These are phyloP conservation scores for Backusella circina DNA, from an alignment of 192 early-diverging fungal species.

Conservation along the genomic window DNA sequence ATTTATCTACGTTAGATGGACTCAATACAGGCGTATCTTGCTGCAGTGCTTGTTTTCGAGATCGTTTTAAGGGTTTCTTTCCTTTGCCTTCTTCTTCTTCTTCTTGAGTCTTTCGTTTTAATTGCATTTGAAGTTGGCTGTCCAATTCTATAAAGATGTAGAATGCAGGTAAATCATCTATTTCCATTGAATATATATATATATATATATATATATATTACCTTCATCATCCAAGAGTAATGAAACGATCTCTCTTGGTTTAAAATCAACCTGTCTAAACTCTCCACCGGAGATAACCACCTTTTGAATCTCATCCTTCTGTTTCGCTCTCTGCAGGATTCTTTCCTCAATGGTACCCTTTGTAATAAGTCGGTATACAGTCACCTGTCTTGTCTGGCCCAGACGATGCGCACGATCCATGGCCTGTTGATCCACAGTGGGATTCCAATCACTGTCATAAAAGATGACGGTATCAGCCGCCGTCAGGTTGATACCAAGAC, in stretches of 20 bases:
- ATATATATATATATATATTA: too few relatives aligned
- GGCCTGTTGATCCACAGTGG: slow-evolving; percentile 88
- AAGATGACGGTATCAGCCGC: slow-evolving; percentile 88
- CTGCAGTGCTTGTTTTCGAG: slow-evolving; percentile 7
- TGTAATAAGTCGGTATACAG: slow-evolving; percentile 81
- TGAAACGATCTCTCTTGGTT: slow-evolving; percentile 86
- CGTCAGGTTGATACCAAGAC: slow-evolving; percentile 87
- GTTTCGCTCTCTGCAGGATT: slow-evolving; percentile 73
- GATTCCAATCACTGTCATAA: slow-evolving; percentile 89
- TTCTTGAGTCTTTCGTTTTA: slow-evolving; percentile 54
- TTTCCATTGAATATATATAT: too few relatives aligned
- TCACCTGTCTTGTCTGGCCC: slow-evolving; percentile 83
- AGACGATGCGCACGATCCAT: slow-evolving; percentile 88
- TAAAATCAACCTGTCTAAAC: slow-evolving; percentile 79
- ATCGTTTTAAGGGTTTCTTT: slow-evolving; percentile 18
- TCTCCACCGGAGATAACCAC: slow-evolving; percentile 93
- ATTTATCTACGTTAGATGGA: slow-evolving; percentile 14
- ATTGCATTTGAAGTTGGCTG: slow-evolving; percentile 48
- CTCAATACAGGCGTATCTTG: slow-evolving; percentile 15
- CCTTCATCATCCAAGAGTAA: slow-evolving; percentile 77
- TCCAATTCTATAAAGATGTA: slow-evolving; percentile 38
- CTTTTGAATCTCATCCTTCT: slow-evolving; percentile 93
- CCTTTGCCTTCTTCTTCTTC: slow-evolving; percentile 39
- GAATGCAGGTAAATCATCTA: too few relatives aligned
- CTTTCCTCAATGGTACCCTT: slow-evolving; percentile 80